Percentiles rank a stretch among this genome's conserved stretches.
These are phyloP conservation scores for Fragaria nilgerrensis DNA, from an alignment of 306 rosid genomes.

Conservation along the genomic window DNA sequence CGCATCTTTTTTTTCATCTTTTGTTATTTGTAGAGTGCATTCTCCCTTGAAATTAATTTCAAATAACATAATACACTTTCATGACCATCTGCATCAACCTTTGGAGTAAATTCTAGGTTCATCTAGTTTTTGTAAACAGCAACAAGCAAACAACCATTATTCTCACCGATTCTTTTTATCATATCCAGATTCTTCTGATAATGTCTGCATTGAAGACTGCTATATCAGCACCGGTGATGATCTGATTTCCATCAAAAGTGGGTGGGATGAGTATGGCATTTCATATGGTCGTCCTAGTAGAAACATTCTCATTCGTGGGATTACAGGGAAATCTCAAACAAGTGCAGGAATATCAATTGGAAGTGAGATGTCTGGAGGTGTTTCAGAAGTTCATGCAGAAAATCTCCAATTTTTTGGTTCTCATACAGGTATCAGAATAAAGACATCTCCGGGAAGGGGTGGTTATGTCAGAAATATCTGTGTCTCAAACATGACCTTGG, in stretches of 20 bases:
- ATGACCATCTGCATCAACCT: constrained; percentile 10
- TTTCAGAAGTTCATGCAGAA: constrained; percentile 62
- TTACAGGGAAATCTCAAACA: constrained; percentile 42
- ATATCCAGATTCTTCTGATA: constrained; percentile 62
- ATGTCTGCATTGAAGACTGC: constrained; percentile 80
- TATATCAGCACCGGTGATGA: constrained; percentile 85
- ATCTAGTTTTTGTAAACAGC: background rate
- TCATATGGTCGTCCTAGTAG: constrained; percentile 63
- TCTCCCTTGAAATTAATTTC: background rate
- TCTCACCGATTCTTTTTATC: constrained; percentile 25
- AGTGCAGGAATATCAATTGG: constrained; percentile 79
- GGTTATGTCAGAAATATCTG: constrained; percentile 68
- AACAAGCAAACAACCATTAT: background rate
- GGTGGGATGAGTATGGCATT: constrained; percentile 85
- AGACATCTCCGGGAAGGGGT: constrained; percentile 83
- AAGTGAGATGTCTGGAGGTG: constrained; percentile 89
- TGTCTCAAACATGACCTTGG: constrained; percentile 56
- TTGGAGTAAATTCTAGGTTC: background rate
- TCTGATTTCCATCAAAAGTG: constrained; percentile 72
- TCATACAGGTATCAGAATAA: constrained; percentile 51
- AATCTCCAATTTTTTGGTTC: constrained; percentile 52
- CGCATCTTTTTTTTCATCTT: background rate
- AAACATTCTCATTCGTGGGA: constrained; percentile 53
- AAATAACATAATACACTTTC: background rate
- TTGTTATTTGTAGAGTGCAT: background rate